These are phyloP conservation scores for Triangularia verruculosa DNA, from an alignment of 2,329 filamentous ascomycete genomes.

Conservation along the genomic window DNA sequence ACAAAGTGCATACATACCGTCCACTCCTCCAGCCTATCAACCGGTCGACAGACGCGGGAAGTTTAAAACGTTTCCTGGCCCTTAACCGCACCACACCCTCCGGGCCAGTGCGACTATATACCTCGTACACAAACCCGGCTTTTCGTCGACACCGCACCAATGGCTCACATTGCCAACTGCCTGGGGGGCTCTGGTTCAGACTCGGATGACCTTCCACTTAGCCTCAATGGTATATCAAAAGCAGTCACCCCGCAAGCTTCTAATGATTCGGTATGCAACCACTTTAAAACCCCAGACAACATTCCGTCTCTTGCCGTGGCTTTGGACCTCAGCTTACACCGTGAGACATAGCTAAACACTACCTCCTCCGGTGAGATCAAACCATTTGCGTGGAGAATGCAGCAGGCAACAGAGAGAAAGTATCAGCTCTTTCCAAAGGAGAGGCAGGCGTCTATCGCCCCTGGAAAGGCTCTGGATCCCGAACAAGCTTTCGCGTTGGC, in stretches of 20 bases:
- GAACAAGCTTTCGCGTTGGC: slow-evolving; percentile 48
- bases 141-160: slow-evolving; percentile 36
- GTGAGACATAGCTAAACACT: slow-evolving; percentile 27
- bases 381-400: slow-evolving; percentile 57
- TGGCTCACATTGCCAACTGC: slow-evolving; percentile 63
- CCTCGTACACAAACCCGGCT: slow-evolving; percentile 28
- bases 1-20: slow-evolving; percentile 35
- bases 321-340: slow-evolving; percentile 26
- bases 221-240: slow-evolving; percentile 50
- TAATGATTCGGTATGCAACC: slow-evolving; percentile 44
- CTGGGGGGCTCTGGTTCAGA: slow-evolving; percentile 43
- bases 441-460: slow-evolving; percentile 42
- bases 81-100: slow-evolving; percentile 32
- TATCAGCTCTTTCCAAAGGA: slow-evolving; percentile 61
- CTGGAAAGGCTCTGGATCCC: slow-evolving; percentile 46
- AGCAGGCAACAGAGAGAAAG: slow-evolving; percentile 55
- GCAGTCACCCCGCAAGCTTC: slow-evolving; percentile 45
- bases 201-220: slow-evolving; percentile 37
- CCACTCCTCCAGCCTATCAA: slow-evolving; percentile 30
- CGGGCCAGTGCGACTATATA: slow-evolving; percentile 29
- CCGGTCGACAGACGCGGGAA: slow-evolving; percentile 26
- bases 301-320: slow-evolving; percentile 16
- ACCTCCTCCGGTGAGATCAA: slow-evolving; percentile 41
- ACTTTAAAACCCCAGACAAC: slow-evolving; percentile 27
- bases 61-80: slow-evolving; percentile 31